These are phyloP conservation scores for Fusarium sp. DNA, from an alignment of 2,329 filamentous ascomycete species.

Conservation along the genomic window DNA sequence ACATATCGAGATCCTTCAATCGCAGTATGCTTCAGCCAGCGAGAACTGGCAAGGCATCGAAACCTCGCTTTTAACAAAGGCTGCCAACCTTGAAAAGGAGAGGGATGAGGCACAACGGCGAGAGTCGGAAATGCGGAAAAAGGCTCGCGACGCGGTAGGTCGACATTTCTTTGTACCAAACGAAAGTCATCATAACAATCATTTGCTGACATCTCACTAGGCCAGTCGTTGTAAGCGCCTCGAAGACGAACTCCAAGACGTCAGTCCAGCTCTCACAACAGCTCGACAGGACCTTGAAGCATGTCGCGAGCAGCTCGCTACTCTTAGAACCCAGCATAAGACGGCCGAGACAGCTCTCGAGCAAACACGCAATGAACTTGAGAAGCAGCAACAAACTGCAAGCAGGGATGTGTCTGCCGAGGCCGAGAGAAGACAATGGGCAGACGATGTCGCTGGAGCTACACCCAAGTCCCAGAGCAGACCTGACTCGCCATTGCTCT, in stretches of 20 bases:
- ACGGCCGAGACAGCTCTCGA: constrained; percentile 71
- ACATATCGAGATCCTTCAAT: constrained; percentile 94
- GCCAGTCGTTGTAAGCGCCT: constrained; percentile 70
- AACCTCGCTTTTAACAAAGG: constrained; percentile 79
- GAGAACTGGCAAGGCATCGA: constrained; percentile 99
- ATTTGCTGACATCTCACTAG: constrained; percentile 51
- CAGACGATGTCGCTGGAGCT: constrained; percentile 58
- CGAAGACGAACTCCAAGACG: constrained; percentile 84
- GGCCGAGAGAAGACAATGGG: constrained; percentile 59
- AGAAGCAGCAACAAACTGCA: constrained; percentile 55
- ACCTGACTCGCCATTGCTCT: constrained; percentile 64
- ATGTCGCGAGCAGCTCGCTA: constrained; percentile 66
- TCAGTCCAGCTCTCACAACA: constrained; percentile 69
- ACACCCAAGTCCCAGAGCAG: constrained; percentile 58
- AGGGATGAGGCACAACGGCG: constrained; percentile 84
- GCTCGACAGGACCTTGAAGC: constrained; percentile 70
- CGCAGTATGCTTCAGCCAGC: constrained; percentile 91
- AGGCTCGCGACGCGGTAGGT: constrained; percentile 84
- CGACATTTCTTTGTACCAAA: not conserved
- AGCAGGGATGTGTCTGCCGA: constrained; percentile 50
- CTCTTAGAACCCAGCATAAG: constrained; percentile 71
- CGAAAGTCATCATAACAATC: not conserved
- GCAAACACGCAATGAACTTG: constrained; percentile 61
- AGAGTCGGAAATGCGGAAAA: constrained; percentile 88
- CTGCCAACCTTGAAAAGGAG: constrained; percentile 85